Base-by-base conservation (phyloP, 495 filamentous ascomycete species). In the Podospora conica region DNA sequence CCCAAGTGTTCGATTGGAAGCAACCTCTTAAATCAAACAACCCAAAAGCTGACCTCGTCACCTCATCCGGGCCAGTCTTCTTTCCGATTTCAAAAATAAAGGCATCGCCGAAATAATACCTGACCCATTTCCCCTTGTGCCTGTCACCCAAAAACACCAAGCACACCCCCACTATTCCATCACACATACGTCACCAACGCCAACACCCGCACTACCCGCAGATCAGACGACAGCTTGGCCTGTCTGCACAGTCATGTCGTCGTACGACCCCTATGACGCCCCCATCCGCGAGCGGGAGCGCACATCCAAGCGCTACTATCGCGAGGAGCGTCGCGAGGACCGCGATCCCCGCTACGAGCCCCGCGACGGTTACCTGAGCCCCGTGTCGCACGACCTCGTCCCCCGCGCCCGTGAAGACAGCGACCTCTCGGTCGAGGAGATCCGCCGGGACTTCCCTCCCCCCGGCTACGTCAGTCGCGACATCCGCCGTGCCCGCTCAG, bases 391-490 rank as follows among this genome's bases (percentile, higher is more conserved):
- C 66, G 85, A 85, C 58, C 70, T 87, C 53, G 78, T 90, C 25
- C 82, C 82, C 60, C 82, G 83, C 21, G 73, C 78, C 21, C 82
- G 84, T 59, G 78, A 82, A 65, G 84, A 87, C 66, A 81, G 82
- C 68, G 87, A 88, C 64, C 79, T 87, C 27, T 83, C 85, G 3
- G 76, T 90, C 66, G 89, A 91, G 75, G 86, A 90, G 75, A 81
- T 90, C 56, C 83, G 81, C 65, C 84, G 87, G 58, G 86, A 90
- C 31, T 91, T 88, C 66, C 87, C 86, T 0, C 86, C 89, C 29
- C 80, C 87, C 74, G 80, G 79, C 56, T 79, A 81, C 66, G 70
- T 76, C 74, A 55, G 78, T 64, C 78, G 84, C 56, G 77, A 86
- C 74, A 64, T 86, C 80, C 74, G 79, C 64, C 81, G 86, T 23